Evolutionary conservation across 192 early-diverging fungal species (phyloP), one percentile per base, ranked within the genome.

Genomic region (Coemansia sp.): DNA sequence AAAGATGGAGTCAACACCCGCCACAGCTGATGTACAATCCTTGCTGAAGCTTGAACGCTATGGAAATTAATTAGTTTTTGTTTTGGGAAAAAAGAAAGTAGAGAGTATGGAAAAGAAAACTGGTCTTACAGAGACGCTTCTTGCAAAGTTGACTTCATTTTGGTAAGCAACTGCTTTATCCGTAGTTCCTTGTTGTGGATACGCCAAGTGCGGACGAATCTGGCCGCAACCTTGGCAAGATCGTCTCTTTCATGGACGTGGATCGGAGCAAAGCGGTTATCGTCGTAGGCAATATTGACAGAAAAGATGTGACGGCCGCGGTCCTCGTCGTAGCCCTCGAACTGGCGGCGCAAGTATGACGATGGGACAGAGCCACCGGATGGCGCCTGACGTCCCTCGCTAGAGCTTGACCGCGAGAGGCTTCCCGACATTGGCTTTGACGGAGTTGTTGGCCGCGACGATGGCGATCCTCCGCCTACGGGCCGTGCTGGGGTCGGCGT

Each of bases 191-290:
- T 75, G 59, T 67, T 75, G 57, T 72, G 66, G 2, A 75, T 63
- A 1, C 78, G 65, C 78, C 78, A 81, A 23, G 65, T 75, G 3
- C 78, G 73, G 20, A 73, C 66, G 45, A 72, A 81, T 65, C 75
- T 81, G 5, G 73, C 70, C 4, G 73, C 78, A 15, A 69, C 34
- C 35, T 73, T 81, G 22, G 62, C 54, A 32, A 81, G 11, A n/a
- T 81, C 73, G 38, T 81, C 78, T 15, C 43, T 60, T 43, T 81
- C 78, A 38, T 81, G 78, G 17, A 81, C 70, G 57, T 81, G 78
- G 41, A 81, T 81, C 4, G 78, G 70, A 9, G 78, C 73, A 61
- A 59, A 72, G 9, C 73, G 62, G 36, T 62, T 49, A 7, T 81
- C 78, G 41, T 66, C 67, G 14, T 81, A 81, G 13, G 78, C 38